These are phyloP conservation scores for Xerophyta viscosa DNA, from an alignment of 106 monocot species.

Conservation along the genomic window DNA sequence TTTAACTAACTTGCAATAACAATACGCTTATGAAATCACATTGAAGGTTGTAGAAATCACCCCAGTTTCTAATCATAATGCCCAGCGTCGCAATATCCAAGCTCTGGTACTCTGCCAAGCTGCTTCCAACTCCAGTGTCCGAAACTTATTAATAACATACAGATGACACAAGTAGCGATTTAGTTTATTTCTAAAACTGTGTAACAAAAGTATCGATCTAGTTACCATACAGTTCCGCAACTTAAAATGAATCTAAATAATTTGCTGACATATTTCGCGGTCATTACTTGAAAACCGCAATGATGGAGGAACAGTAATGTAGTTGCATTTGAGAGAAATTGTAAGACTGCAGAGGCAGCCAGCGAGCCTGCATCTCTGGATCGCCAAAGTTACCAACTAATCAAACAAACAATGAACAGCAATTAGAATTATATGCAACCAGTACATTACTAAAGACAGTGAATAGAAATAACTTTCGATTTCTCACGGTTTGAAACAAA, in stretches of 20 bases:
- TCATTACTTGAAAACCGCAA: conserved; percentile 44
- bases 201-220: too few relatives aligned
- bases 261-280: background rate
- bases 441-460: too few relatives aligned
- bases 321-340: conserved; percentile 29
- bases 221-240: too few relatives aligned
- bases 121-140: conserved; percentile 66
- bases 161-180: background rate
- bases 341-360: conserved; percentile 66
- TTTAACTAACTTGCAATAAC: background rate
- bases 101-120: conserved; percentile 38
- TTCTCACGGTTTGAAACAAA: too few relatives aligned
- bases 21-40: background rate
- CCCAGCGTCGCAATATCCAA: conserved; percentile 1
- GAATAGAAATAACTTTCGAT: too few relatives aligned
- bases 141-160: conserved; percentile 35
- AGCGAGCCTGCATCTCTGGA: too few relatives aligned
- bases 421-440: too few relatives aligned
- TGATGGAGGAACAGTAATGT: conserved; percentile 21
- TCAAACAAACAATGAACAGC: too few relatives aligned
- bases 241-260: too few relatives aligned
- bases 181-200: background rate
- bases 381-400: too few relatives aligned
- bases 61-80: conserved; percentile 32
- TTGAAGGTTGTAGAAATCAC: conserved; percentile 11